phyloP scores from a whole-genome alignment of 163 green algal genomes.

The Chloromonas sp. region DNA sequence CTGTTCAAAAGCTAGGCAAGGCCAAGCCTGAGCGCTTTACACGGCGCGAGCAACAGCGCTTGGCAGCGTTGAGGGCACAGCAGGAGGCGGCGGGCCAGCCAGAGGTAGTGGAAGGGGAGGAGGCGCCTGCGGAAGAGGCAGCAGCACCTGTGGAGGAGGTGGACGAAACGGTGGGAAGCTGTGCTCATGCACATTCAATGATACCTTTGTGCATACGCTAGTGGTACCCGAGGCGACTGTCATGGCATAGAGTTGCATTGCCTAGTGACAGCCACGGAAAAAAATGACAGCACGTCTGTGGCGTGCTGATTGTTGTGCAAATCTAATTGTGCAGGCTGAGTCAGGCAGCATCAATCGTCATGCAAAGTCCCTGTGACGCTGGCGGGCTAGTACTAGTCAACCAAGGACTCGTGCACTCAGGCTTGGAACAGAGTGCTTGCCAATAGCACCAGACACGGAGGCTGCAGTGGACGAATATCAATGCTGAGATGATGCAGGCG shows the following conservation, averaged over 20 bases:
- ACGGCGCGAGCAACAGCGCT: conserved; percentile 58
- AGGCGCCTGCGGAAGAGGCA: conserved; percentile 8
- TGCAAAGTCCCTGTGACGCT: too few species aligned
- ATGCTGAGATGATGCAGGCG: background rate
- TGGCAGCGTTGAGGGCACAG: conserved; percentile 29
- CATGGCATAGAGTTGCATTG: too few species aligned
- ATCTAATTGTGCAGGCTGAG: too few species aligned
- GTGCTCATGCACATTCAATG: background rate
- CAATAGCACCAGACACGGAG: background rate
- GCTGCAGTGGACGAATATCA: background rate
- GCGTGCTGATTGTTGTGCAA: too few species aligned
- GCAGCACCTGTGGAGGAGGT: conserved; percentile 5
- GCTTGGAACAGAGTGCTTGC: too few species aligned
- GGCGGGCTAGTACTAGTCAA: too few species aligned
- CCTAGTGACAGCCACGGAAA: too few species aligned
- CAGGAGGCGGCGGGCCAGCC: conserved; percentile 5
- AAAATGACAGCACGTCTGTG: too few species aligned
- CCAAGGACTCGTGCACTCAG: too few species aligned
- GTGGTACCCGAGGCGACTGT: too few species aligned
- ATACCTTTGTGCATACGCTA: background rate
- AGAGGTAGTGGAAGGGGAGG: conserved; percentile 2
- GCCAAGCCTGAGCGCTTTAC: conserved; percentile 62
- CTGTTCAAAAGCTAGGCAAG: background rate
- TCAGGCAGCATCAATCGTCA: too few species aligned
- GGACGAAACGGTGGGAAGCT: conserved; percentile 10